A percentile compares a stretch with the other conserved stretches of the same genome.
phyloP scores from a whole-genome alignment of 257 asterid genomes.

The Plantago elongata region DNA sequence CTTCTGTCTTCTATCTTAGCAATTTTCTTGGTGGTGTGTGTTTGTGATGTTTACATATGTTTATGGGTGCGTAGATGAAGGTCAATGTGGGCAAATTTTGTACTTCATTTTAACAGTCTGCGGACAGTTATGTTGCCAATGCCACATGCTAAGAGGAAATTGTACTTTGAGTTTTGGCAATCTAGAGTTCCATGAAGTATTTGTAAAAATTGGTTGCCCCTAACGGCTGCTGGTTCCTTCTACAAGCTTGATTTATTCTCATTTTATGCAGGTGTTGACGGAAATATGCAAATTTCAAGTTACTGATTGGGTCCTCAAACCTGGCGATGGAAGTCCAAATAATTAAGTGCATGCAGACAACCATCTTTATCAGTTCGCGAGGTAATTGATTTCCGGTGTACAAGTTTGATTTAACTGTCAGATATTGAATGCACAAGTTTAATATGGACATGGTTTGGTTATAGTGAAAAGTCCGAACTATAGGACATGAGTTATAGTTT shows the following conservation, averaged over 20 bases:
- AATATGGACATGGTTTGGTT: too few species aligned
- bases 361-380: neutral
- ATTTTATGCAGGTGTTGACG: slow-evolving; percentile 51
- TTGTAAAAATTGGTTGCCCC: neutral
- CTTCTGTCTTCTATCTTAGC: neutral
- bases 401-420: too few species aligned
- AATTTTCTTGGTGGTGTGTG: neutral
- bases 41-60: too few species aligned
- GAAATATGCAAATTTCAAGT: slow-evolving; percentile 60
- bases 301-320: slow-evolving; percentile 59
- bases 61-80: too few species aligned
- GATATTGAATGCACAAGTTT: too few species aligned
- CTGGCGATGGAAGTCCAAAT: slow-evolving; percentile 44
- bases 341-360: slow-evolving; percentile 14
- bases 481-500: too few species aligned
- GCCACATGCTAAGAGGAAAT: too few species aligned
- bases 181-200: neutral
- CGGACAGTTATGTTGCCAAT: too few species aligned
- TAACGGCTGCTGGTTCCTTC: neutral
- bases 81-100: neutral
- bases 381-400: neutral
- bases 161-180: neutral
- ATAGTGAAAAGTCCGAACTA: too few species aligned
- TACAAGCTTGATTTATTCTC: neutral
- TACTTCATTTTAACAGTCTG: too few species aligned